Evolutionary conservation across 768 basidiomycete genomes (phyloP), one percentile per base, ranked within the genome.

Genomic region (Mycena indigotica): DNA sequence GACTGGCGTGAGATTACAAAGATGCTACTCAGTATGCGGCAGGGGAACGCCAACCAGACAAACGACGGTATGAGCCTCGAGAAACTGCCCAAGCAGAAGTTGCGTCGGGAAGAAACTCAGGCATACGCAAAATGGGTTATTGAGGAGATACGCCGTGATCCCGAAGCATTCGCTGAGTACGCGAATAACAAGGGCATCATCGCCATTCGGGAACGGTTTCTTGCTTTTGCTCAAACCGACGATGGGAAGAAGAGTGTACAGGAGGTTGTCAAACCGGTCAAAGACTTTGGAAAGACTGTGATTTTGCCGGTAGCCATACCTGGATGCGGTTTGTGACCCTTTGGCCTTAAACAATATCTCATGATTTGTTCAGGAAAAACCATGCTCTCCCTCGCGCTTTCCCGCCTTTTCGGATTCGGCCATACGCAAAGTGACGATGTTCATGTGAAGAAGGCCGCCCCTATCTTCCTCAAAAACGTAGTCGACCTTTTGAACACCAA

Each of bases 1-100:
- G 92, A 95, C 69, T 98, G 95, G 94, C 83, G 96, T 52, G 96
- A 98, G 73, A 80, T 95, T 48, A 98, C 97, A 5, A 91, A 91
- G 70, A 73, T 69, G 17, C 76, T 96, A 24, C 77, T 96, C 5
- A 64, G 72, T 3, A 61, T 74, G 49, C 73, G 76, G 15, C 67
- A 38, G 10, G n/a, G 41, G 41, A 21, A 10, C 10, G 41, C 67
- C n/a, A 67, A 56, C 32, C 65, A 58, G 10, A 58, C 66, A 63
- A 44, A 61, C 67, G 35, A 66, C 66, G 57, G 28, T 50, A 52
- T 71, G 57, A 63, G 57, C 8, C 64, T 72, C 0, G 70, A 67
- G 3, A 74, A 73, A 45, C 70, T 92, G 8, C 82, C 88, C 2
- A 84, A 84, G 69, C 72, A 77, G 45, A 92, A 87, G 77, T 75